Evolutionary conservation across 163 green algal species (phyloP).

Genomic region (Coccomyxa subellipsoidea): DNA sequence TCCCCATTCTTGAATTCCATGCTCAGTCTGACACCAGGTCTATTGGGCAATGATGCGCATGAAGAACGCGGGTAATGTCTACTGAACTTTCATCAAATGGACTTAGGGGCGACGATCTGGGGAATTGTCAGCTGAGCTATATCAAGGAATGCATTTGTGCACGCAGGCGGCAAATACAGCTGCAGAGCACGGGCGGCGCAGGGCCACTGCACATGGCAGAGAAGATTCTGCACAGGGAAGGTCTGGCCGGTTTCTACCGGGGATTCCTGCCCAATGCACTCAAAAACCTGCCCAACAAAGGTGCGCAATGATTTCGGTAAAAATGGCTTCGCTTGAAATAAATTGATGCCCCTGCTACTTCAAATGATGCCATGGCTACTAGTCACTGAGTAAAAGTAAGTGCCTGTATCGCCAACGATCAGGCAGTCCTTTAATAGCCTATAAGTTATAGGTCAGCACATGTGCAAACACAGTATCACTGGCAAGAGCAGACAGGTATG

Average conservation of each 20-base stretch:
- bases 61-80: background rate
- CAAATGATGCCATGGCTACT: background rate
- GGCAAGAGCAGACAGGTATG: too few species aligned
- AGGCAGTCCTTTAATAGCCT: background rate
- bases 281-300: slow-evolving; percentile 89
- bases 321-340: background rate
- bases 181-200: slow-evolving; percentile 37
- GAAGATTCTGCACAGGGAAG: slow-evolving; percentile 51
- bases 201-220: slow-evolving; percentile 4
- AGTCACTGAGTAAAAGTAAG: background rate
- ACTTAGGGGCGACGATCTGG: background rate
- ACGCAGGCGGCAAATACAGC: slow-evolving; percentile 71
- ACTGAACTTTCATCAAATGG: background rate
- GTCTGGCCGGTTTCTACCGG: slow-evolving; percentile 67
- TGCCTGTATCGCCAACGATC: background rate
- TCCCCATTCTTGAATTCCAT: background rate
- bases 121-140: too few species aligned
- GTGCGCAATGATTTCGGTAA: slow-evolving; percentile 17
- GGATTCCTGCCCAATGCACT: slow-evolving; percentile 80
- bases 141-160: background rate
- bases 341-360: background rate
- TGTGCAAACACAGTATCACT: too few species aligned
- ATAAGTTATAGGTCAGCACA: background rate
- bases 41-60: background rate
- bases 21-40: background rate